Base-by-base conservation (phyloP, 2,329 filamentous ascomycete genomes). In the Beauveria scarabaeidicola region DNA sequence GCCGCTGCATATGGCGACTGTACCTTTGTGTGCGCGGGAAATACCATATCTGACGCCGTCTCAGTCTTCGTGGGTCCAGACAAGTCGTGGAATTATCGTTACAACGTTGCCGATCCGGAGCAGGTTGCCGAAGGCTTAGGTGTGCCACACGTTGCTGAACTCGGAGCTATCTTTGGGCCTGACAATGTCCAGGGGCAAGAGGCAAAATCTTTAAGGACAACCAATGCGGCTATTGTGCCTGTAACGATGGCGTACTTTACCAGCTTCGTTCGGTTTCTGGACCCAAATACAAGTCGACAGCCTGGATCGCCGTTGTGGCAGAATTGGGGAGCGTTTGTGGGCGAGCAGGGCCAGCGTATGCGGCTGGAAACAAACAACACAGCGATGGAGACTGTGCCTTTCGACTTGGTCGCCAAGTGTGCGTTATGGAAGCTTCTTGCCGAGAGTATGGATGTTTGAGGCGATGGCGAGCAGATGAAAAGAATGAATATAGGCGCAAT, bases 161-260 rank as follows among this genome's bases (percentile, higher is more conserved):
- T 69, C 15, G 72, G 74, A 25, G 80, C 80, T 60, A 70, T 82
- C 40, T 80, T 81, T 63, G 80, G 79, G 3, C 75, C 77, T 5
- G 59, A 69, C 65, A 32, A 66, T 65, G 36, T 60, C 57, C 36
- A 17, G 21, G 43, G 62, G 1, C 46, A 56, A 10, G 69, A 66
- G 25, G 68, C 66, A 11, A 61, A 55, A 46, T 78, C 77, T 63
- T 80, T 79, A 64, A 69, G 66, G 44, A 72, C 73, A 15, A 76
- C 75, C 64, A 80, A 81, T 64, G 72, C 73, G 3, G 67, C 67
- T 3, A 69, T 81, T 2, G 74, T 81, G 2, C 73, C 74, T 6
- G 61, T 80, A 13, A 70, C 79, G 19, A 79, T 79, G 76, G 69
- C 70, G 52, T 82, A 82, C 65, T 80, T 73, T 67, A 70, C 80